Evolutionary conservation across 2,329 filamentous ascomycete genomes (phyloP), one percentile per base, ranked within the genome.

Genomic region (Lachnellula hyalina): DNA sequence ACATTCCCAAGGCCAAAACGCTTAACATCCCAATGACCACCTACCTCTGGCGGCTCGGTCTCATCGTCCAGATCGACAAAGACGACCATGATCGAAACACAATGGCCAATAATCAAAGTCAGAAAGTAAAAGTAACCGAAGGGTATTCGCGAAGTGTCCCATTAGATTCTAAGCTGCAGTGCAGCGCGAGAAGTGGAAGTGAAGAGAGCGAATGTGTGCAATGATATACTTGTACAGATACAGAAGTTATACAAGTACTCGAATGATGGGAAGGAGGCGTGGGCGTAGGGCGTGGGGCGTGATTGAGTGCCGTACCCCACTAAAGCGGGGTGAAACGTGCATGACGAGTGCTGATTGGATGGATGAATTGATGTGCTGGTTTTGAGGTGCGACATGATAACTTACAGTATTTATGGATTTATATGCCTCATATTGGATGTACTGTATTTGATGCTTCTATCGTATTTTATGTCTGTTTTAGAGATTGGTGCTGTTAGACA

Each of bases 51-150:
- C 14, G 65, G 64, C 48, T 69, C 65, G 19, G 52, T 56, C 38
- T 68, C 66, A 57, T 68, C 66, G 35, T 68, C 67, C 36, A 68
- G 54, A 60, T 68, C 65, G 41, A 69, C 59, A 52, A 68, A 69
- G 54, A 68, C 60, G 41, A 67, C 67, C 67, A 69, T 69, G 32
- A 23, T 61, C 34, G 40, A 48, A 49, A 41, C 17, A 47, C 6
- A 5, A 25, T 3, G 23, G 4, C 23, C 23, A 5, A 25, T 32
- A 15, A 36, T 21, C 32, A 45, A 23, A 46, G 49, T 49, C 44
- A 28, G 17, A 19, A 35, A 44, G 38, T 55, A 52, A 54, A 57
- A 55, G 23, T 35, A 54, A 62, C 63, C 58, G 55, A 64, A 53
- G 48, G 54, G 53, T 47, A 35, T 34, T 40, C 48, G 46, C 53